Conservation (phyloP, 306 rosid genomes). For the Benincasa hispida region DNA sequence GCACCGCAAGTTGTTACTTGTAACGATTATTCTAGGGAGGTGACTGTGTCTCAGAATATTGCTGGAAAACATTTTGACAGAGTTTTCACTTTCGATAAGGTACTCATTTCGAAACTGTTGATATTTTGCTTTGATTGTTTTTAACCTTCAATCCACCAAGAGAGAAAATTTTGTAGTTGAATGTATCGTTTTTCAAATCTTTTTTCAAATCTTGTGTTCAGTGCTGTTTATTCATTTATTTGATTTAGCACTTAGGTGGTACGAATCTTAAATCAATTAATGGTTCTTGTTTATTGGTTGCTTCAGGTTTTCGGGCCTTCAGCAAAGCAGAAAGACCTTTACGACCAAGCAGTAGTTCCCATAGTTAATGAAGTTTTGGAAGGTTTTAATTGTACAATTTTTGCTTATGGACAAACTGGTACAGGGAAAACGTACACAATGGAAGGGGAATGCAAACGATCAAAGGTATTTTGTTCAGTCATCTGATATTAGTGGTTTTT, state of each 20-base stretch:
- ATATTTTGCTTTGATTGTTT: background rate
- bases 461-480: slow-evolving; percentile 39
- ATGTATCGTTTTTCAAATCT: background rate
- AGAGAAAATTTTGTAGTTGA: background rate
- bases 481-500: background rate
- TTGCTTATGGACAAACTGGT: slow-evolving; percentile 95
- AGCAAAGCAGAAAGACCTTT: slow-evolving; percentile 74
- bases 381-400: slow-evolving; percentile 86
- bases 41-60: slow-evolving; percentile 72
- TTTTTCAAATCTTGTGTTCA: background rate
- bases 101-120: background rate
- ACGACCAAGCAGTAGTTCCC: slow-evolving; percentile 75
- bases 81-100: slow-evolving; percentile 91
- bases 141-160: background rate
- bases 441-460: slow-evolving; percentile 92
- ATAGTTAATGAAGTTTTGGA: slow-evolving; percentile 82
- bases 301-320: slow-evolving; percentile 79
- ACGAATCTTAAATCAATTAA: background rate
- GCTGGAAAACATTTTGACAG: slow-evolving; percentile 87
- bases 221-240: background rate
- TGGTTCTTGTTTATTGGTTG: background rate
- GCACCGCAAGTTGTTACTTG: slow-evolving; percentile 87
- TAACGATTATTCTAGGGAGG: slow-evolving; percentile 67
- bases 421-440: slow-evolving; percentile 85
- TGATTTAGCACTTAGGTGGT: background rate